Evolutionary conservation across 139 green algal species (phyloP).

Genomic region (Picochlorum sp.): DNA sequence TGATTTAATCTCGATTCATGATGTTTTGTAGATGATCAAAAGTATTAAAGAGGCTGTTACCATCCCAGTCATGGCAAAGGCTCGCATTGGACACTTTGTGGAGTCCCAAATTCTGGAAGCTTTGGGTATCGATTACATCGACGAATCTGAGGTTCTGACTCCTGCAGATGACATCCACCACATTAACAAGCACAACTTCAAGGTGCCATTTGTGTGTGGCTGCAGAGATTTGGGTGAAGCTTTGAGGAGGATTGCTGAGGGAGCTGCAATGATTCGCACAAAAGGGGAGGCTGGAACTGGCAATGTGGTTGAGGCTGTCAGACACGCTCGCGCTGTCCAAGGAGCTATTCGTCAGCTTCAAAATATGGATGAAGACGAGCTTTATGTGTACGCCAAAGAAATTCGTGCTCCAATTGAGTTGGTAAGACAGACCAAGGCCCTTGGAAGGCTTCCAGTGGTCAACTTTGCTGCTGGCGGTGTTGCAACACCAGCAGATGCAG

Average conservation of each 20-base stretch:
- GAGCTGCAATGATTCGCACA: slow-evolving; percentile 96
- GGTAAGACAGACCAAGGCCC: slow-evolving; percentile 69
- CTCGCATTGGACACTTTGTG: slow-evolving; percentile 98
- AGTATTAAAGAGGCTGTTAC: slow-evolving; percentile 93
- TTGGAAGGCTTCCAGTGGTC: slow-evolving; percentile 91
- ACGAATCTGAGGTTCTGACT: slow-evolving; percentile 98
- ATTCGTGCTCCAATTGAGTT: slow-evolving; percentile 92
- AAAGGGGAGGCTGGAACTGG: slow-evolving; percentile 97
- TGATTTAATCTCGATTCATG: not conserved
- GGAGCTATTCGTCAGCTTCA: slow-evolving; percentile 90
- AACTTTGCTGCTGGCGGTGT: slow-evolving; percentile 99
- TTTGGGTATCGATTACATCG: slow-evolving; percentile 94
- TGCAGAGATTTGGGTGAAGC: slow-evolving; percentile 98
- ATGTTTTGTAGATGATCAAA: slow-evolving; percentile 72
- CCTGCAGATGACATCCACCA: slow-evolving; percentile 97
- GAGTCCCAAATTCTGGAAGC: slow-evolving; percentile 98
- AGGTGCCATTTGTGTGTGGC: slow-evolving; percentile 97
- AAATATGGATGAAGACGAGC: slow-evolving; percentile 97
- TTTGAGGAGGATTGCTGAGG: slow-evolving; percentile 92
- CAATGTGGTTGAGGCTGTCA: slow-evolving; percentile 97
- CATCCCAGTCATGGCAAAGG: slow-evolving; percentile 99
- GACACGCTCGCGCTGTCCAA: slow-evolving; percentile 88
- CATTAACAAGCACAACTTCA: slow-evolving; percentile 99
- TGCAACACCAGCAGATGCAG: slow-evolving; percentile 95
- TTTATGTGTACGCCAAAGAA: slow-evolving; percentile 99